Conservation (phyloP, 73 alveolate genomes). For the Paramecium sexaurelia region DNA sequence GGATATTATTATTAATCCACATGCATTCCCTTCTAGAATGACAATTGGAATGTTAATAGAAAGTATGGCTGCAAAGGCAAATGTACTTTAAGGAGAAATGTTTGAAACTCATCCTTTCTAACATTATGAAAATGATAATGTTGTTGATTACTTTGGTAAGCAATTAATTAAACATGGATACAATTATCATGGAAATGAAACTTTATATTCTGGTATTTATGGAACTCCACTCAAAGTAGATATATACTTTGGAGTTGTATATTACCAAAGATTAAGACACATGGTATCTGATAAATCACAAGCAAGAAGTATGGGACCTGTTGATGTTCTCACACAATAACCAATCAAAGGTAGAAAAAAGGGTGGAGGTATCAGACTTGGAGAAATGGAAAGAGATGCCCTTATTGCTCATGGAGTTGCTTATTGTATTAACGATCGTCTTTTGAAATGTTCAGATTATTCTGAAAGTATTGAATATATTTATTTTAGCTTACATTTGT, state of each 20-base stretch:
- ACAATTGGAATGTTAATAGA: constrained; percentile 99
- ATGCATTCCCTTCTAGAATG: constrained; percentile 99
- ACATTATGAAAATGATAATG: constrained; percentile 88
- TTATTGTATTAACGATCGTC: constrained; percentile 96
- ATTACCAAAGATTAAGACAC: constrained; percentile 99
- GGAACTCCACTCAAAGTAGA: constrained; percentile 98
- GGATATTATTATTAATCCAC: constrained; percentile 99
- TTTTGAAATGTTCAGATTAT: constrained; percentile 96
- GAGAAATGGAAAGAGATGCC: constrained; percentile 99
- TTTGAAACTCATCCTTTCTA: constrained; percentile 59
- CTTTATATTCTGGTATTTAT: constrained; percentile 96
- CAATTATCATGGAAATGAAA: constrained; percentile 98
- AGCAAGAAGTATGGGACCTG: constrained; percentile 98
- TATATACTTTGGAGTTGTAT: constrained; percentile 98
- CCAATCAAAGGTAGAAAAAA: constrained; percentile 99
- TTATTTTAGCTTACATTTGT: constrained; percentile 75
- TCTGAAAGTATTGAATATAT: constrained; percentile 82
- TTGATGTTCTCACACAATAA: constrained; percentile 95
- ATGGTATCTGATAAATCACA: constrained; percentile 98
- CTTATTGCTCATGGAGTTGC: constrained; percentile 99
- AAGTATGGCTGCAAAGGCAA: constrained; percentile 96
- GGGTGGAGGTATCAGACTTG: constrained; percentile 99
- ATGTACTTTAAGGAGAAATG: constrained; percentile 65
- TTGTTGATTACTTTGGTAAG: constrained; percentile 91
- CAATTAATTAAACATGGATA: constrained; percentile 94